Percentiles rank a stretch among this genome's conserved stretches.
Conservation (phyloP, 768 basidiomycete species). For the Serendipita sp. region DNA sequence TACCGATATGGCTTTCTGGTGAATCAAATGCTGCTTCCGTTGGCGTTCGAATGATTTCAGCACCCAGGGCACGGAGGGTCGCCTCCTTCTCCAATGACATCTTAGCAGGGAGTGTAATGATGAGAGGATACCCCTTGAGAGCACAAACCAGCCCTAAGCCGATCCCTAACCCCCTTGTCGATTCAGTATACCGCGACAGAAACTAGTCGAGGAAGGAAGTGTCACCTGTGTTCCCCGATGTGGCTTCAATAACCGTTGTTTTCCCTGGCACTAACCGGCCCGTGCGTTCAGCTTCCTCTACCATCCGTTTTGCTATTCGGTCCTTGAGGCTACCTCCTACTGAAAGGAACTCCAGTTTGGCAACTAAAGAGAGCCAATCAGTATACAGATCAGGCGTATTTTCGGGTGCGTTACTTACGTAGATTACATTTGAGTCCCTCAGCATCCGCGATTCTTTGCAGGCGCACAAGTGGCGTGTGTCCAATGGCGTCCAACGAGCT, state of each 20-base stretch:
- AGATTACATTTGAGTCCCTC: slow-evolving; percentile 81
- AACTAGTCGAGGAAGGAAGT: neutral
- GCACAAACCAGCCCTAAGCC: slow-evolving; percentile 88
- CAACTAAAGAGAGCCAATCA: slow-evolving; percentile 35
- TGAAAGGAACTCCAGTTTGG: slow-evolving; percentile 78
- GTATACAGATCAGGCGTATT: neutral
- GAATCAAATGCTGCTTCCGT: slow-evolving; percentile 80
- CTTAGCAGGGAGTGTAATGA: slow-evolving; percentile 85
- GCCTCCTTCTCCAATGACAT: slow-evolving; percentile 96
- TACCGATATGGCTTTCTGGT: slow-evolving; percentile 84
- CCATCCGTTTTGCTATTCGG: slow-evolving; percentile 91
- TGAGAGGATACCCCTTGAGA: slow-evolving; percentile 84
- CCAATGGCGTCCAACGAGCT: slow-evolving; percentile 77
- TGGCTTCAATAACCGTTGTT: slow-evolving; percentile 89
- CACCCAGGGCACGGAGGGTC: slow-evolving; percentile 77
- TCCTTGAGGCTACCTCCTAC: slow-evolving; percentile 94
- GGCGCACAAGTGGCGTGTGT: slow-evolving; percentile 75
- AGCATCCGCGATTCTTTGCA: slow-evolving; percentile 58
- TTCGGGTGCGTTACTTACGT: slow-evolving; percentile 31
- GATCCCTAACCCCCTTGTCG: slow-evolving; percentile 41
- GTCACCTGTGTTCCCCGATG: slow-evolving; percentile 85
- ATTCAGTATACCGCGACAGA: neutral
- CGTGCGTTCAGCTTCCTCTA: slow-evolving; percentile 80
- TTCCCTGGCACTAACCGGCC: slow-evolving; percentile 74
- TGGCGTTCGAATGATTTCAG: slow-evolving; percentile 88